A percentile compares a stretch with the other conserved stretches of the same genome.
Evolutionary conservation across 192 early-diverging fungal species (phyloP).

Genomic region (Oehlia diaphana): DNA sequence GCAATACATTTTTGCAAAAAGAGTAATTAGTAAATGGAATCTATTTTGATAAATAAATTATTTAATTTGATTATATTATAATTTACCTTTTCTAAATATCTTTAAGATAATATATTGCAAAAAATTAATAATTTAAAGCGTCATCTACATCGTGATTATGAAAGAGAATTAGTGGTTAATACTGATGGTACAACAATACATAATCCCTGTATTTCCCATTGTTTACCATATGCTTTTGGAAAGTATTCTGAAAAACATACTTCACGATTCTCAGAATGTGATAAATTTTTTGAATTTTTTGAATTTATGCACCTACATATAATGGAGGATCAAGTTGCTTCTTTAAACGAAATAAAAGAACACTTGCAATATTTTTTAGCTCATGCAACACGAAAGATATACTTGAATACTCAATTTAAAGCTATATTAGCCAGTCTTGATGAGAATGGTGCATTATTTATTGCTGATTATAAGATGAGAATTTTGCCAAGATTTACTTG

Average conservation of each 20-base stretch:
- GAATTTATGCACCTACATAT: no score
- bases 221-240: neutral
- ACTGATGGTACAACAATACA: neutral
- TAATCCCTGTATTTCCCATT: neutral
- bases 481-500: neutral
- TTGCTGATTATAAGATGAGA: neutral
- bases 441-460: neutral
- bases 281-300: slow-evolving; percentile 15
- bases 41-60: neutral
- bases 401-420: neutral
- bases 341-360: no score
- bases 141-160: neutral
- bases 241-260: neutral
- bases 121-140: neutral
- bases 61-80: neutral
- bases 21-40: neutral
- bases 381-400: neutral
- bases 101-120: neutral
- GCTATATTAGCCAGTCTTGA: neutral
- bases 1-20: neutral
- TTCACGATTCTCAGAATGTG: neutral
- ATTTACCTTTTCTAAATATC: neutral
- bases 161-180: neutral
- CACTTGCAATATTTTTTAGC: no score
- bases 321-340: no score